Base-by-base conservation (phyloP, 2,329 filamentous ascomycete species). In the Diplodia sapinea region DNA sequence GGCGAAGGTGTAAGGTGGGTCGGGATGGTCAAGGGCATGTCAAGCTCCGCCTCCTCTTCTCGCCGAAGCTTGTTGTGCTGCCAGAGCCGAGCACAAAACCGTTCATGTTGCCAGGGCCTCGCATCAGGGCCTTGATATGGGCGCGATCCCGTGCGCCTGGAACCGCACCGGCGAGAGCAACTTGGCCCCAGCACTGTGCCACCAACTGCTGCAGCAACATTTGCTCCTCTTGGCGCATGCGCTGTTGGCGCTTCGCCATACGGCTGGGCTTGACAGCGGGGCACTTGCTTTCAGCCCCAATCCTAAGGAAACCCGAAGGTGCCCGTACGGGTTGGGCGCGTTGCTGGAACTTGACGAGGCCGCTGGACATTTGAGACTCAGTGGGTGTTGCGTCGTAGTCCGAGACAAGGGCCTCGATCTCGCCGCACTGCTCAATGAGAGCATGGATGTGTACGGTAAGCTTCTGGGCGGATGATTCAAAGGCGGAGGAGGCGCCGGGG, bases 181-280 rank as follows among this genome's bases (percentile, higher is more conserved):
- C 76, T 55, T 73, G 74, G 15, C 78, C 79, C 79, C 80, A 82
- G 69, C 79, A 81, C 68, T 81, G 79, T 73, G 78, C 71, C 29
- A 80, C 79, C 61, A 81, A 76, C 26, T 79, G 73, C 43, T 79
- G 73, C 71, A 83, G 77, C 70, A 82, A 75, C 65, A 79, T 75
- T 29, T 79, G 74, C 71, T 83, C 81, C 67, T 83, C 82, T 1
- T 74, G 70, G 67, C 81, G 73, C 69, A 84, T 73, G 54, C 77
- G 74, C 70, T 80, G 72, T 72, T 83, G 82, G n/a, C 81, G 74
- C 69, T 79, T 80, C 1, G 82, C 82, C 67, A 84, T 74, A 69
- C 79, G 80, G 70, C 79, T 79, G 68, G 80, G 74, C 71, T 78
- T 78, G 63, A 79, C 67, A 38, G 65, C 67, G 62, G 31, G 69